These are phyloP conservation scores for Acmispon strigosus DNA, from an alignment of 306 rosid genomes.

Conservation along the genomic window DNA sequence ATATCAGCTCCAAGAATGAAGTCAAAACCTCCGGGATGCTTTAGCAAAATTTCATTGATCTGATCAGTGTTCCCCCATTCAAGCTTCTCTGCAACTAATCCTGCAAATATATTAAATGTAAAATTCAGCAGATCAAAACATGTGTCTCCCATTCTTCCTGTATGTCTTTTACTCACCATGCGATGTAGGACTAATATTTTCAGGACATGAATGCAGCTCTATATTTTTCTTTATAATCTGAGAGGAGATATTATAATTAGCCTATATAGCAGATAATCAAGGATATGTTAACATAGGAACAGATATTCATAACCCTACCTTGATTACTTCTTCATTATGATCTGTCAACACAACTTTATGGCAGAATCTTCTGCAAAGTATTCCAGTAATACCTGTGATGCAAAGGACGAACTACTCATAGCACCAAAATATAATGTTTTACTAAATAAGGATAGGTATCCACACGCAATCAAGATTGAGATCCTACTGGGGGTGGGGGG, in stretches of 20 bases:
- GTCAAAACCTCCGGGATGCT: conserved; percentile 64
- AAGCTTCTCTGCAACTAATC: conserved; percentile 60
- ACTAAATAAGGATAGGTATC: background rate
- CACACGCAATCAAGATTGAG: background rate
- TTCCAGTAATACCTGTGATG: conserved; percentile 70
- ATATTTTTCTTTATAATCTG: conserved; percentile 84
- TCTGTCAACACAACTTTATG: conserved; percentile 67
- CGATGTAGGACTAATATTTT: conserved; percentile 31
- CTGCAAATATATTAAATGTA: conserved; percentile 35
- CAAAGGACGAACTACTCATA: conserved; percentile 1
- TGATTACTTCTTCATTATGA: conserved; percentile 88
- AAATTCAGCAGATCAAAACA: background rate
- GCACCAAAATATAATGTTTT: background rate
- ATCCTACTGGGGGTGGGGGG: background rate
- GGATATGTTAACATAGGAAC: conserved; percentile 15
- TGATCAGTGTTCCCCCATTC: conserved; percentile 88
- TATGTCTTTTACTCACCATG: conserved; percentile 48
- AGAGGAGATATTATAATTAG: conserved; percentile 22
- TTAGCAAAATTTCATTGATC: conserved; percentile 47
- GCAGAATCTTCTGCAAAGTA: conserved; percentile 87
- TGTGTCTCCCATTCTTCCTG: conserved; percentile 1
- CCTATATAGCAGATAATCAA: conserved; percentile 9
- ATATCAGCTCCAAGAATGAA: conserved; percentile 93
- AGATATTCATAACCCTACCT: conserved; percentile 48
- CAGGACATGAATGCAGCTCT: conserved; percentile 65